A percentile compares a stretch with the other conserved stretches of the same genome.
Evolutionary conservation across 257 asterid species (phyloP).

Genomic region (Fraxinus quadrangulata): DNA sequence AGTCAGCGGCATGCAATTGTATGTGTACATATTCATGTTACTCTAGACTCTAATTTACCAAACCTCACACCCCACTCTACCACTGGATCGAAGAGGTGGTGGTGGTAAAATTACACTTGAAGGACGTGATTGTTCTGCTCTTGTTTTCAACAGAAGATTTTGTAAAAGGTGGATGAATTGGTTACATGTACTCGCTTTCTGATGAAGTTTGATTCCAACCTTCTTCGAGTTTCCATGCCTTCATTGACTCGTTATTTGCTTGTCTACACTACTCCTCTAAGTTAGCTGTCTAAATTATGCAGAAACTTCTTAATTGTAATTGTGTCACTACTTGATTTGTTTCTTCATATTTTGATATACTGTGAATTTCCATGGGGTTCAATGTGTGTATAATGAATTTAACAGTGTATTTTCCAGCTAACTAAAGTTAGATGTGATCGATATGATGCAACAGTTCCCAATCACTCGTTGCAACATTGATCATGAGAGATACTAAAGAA

Average conservation of each 20-base stretch:
- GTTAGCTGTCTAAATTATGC: too few relatives aligned
- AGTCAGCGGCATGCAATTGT: background rate
- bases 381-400: background rate
- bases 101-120: background rate
- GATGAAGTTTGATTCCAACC: too few relatives aligned
- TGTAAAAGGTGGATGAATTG: conserved; percentile 12
- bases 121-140: background rate
- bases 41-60: background rate
- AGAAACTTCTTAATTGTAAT: background rate
- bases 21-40: background rate
- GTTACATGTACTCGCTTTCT: background rate
- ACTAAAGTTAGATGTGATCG: background rate
- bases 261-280: too few relatives aligned
- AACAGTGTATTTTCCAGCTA: background rate
- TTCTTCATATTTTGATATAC: background rate
- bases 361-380: background rate
- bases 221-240: too few relatives aligned
- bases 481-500: background rate
- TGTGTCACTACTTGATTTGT: background rate
- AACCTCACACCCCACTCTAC: background rate
- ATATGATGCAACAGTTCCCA: background rate
- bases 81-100: background rate
- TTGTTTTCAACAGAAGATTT: conserved; percentile 19
- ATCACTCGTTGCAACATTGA: background rate
- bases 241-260: too few relatives aligned